Evolutionary conservation across 805 yeast species (phyloP).

Genomic region (Zygosaccharomyces gambellarensis): DNA sequence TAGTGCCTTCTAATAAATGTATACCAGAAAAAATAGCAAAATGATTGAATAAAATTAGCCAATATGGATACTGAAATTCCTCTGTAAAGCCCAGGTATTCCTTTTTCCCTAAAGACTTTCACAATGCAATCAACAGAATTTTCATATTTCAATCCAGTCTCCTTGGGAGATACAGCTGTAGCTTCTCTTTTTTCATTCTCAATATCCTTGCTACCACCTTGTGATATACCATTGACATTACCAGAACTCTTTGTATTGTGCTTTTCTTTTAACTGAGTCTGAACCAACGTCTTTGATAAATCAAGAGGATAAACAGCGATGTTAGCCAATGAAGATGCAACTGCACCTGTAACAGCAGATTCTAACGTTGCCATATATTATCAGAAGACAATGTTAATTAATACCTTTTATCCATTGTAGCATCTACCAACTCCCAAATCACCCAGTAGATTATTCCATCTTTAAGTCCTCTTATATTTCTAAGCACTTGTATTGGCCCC

Average conservation of each 20-base stretch:
- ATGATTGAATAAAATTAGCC: conserved; percentile 72
- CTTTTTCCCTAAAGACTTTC: conserved; percentile 53
- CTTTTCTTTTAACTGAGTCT: conserved; percentile 48
- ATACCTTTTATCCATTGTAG: not conserved
- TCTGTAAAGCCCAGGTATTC: conserved; percentile 63
- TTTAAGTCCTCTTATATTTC: not conserved
- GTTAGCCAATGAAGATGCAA: conserved; percentile 77
- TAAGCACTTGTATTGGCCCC: not conserved
- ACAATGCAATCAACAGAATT: conserved; percentile 58
- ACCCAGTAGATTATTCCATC: not conserved
- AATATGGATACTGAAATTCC: conserved; percentile 64
- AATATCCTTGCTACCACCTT: not conserved
- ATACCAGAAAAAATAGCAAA: conserved; percentile 86
- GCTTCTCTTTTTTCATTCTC: conserved; percentile 11
- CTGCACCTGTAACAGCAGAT: conserved; percentile 75
- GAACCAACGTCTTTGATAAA: conserved; percentile 69
- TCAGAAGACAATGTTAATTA: not conserved
- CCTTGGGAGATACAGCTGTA: conserved; percentile 13
- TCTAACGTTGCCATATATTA: conserved; percentile 51
- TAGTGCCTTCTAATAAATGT: conserved; percentile 60
- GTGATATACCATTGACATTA: conserved; percentile 6
- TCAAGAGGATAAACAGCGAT: conserved; percentile 77
- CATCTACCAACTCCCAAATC: not conserved
- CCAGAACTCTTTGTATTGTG: conserved; percentile 7
- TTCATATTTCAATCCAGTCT: conserved; percentile 39